Evolutionary conservation across 2,329 filamentous ascomycete genomes (phyloP).

Genomic region (Trichoderma simmonsii): DNA sequence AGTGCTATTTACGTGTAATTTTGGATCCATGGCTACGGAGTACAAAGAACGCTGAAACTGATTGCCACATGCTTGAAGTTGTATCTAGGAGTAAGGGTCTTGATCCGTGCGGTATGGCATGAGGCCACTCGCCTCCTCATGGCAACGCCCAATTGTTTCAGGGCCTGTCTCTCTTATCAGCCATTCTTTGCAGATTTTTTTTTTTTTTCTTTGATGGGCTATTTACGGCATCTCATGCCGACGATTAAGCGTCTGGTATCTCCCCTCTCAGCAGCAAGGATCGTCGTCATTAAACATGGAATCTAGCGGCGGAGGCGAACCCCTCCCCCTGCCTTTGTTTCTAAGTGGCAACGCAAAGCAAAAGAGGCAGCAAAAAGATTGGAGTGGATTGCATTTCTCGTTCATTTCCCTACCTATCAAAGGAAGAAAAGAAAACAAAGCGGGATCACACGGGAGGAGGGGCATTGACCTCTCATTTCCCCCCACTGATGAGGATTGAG

Average conservation of each 20-base stretch:
- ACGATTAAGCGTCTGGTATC: background rate
- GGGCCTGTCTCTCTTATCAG: background rate
- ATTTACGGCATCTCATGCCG: background rate
- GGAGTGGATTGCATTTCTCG: background rate
- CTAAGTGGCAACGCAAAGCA: background rate
- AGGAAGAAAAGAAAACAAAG: background rate
- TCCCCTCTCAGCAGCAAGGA: background rate
- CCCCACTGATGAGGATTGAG: background rate
- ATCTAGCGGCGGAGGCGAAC: background rate
- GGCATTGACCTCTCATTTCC: slow-evolving; percentile 10
- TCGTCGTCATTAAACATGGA: background rate
- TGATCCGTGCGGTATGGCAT: slow-evolving; percentile 5
- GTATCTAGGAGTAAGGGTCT: too few relatives aligned
- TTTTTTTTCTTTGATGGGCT: background rate
- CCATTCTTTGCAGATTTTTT: background rate
- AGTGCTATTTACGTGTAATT: background rate
- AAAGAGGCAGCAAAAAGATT: background rate
- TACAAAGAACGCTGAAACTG: background rate
- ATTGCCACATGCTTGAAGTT: background rate
- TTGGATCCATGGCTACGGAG: background rate
- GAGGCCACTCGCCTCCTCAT: background rate
- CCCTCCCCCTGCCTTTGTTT: background rate
- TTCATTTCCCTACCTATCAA: background rate
- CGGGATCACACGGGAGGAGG: background rate
- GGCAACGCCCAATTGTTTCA: slow-evolving; percentile 1